Conservation (phyloP, 2,329 filamentous ascomycete species). For the Talaromyces sp. region DNA sequence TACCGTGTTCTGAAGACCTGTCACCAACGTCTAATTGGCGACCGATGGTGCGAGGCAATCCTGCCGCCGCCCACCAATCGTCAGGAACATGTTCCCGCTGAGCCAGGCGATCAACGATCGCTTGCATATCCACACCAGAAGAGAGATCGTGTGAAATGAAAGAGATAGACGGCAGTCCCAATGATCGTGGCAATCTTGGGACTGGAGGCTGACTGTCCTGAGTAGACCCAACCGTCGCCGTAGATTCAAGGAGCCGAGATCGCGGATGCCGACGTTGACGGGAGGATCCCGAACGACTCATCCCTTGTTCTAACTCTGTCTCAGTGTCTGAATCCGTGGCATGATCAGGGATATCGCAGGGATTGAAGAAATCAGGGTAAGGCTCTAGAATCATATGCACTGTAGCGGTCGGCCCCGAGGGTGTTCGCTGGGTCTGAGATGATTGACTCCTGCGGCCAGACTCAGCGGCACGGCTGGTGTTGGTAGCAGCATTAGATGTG, state of each 20-base stretch:
- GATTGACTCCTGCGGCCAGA: slow-evolving; percentile 40
- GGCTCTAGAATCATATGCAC: slow-evolving; percentile 32
- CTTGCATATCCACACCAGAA: slow-evolving; percentile 55
- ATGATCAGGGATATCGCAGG: slow-evolving; percentile 37
- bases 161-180: slow-evolving; percentile 30
- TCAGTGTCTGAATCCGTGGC: slow-evolving; percentile 36
- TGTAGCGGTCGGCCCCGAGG: slow-evolving; percentile 21
- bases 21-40: slow-evolving; percentile 28
- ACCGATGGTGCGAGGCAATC: slow-evolving; percentile 57
- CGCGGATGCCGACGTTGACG: slow-evolving; percentile 13
- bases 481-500: slow-evolving; percentile 52
- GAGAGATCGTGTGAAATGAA: slow-evolving; percentile 30
- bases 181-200: slow-evolving; percentile 6
- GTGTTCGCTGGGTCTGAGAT: slow-evolving; percentile 41
- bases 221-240: slow-evolving; percentile 29
- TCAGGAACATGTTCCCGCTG: slow-evolving; percentile 73
- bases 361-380: slow-evolving; percentile 35
- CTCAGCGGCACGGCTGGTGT: slow-evolving; percentile 25
- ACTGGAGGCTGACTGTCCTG: slow-evolving; percentile 33
- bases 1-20: slow-evolving; percentile 20
- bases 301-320: slow-evolving; percentile 22
- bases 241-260: slow-evolving; percentile 22
- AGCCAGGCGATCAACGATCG: slow-evolving; percentile 67
- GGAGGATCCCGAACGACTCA: slow-evolving; percentile 7
- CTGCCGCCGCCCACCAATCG: slow-evolving; percentile 74